These are phyloP conservation scores for Metahyphopichia silvanorum DNA, from an alignment of 805 yeast genomes.

Conservation along the genomic window DNA sequence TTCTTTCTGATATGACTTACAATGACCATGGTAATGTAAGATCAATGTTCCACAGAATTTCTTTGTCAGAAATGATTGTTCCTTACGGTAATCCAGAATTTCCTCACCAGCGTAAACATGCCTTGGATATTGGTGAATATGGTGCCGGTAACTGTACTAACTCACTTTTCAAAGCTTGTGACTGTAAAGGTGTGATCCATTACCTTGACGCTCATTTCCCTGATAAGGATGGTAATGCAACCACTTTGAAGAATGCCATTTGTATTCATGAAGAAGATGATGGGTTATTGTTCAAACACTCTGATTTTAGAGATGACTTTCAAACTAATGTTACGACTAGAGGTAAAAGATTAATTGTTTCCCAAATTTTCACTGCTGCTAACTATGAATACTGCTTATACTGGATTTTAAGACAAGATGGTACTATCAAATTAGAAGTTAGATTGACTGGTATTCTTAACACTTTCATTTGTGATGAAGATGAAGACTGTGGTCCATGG, in stretches of 20 bases:
- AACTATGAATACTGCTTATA: slow-evolving; percentile 83
- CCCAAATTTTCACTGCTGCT: slow-evolving; percentile 84
- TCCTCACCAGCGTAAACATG: slow-evolving; percentile 84
- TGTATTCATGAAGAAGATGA: slow-evolving; percentile 88
- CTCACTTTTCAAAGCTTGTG: slow-evolving; percentile 75
- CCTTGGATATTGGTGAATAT: slow-evolving; percentile 82
- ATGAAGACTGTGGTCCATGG: slow-evolving; percentile 70
- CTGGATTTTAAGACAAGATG: slow-evolving; percentile 83
- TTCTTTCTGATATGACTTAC: slow-evolving; percentile 67
- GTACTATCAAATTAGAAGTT: slow-evolving; percentile 74
- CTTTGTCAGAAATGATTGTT: slow-evolving; percentile 79
- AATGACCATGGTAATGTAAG: slow-evolving; percentile 73
- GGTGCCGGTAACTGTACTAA: slow-evolving; percentile 87
- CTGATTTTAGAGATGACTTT: slow-evolving; percentile 79
- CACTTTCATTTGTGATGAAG: slow-evolving; percentile 63
- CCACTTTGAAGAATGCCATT: slow-evolving; percentile 71
- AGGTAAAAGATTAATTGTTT: slow-evolving; percentile 68
- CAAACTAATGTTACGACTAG: slow-evolving; percentile 73
- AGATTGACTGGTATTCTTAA: slow-evolving; percentile 81
- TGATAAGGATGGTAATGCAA: slow-evolving; percentile 63
- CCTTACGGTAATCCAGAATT: slow-evolving; percentile 78
- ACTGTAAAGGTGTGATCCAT: slow-evolving; percentile 83
- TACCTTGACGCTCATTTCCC: slow-evolving; percentile 78
- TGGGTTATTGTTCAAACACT: slow-evolving; percentile 75
- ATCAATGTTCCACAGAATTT: slow-evolving; percentile 75